Evolutionary conservation across 306 rosid genomes (phyloP).

Genomic region (Datisca glomerata): DNA sequence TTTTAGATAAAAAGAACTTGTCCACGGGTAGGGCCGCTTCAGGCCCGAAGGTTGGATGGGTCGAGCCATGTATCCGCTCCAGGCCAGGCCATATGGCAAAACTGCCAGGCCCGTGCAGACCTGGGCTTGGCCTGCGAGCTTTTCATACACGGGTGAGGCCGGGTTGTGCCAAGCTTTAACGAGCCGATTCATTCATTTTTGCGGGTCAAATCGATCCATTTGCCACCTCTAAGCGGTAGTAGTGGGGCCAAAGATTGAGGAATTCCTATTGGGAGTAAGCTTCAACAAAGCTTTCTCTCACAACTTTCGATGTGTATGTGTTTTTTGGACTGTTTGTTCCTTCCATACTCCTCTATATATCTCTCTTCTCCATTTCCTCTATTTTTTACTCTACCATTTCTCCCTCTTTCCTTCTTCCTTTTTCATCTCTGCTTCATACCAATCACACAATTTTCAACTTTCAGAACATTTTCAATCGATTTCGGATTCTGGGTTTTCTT

Average conservation of each 20-base stretch:
- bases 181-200: too few species aligned
- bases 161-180: too few species aligned
- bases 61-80: too few species aligned
- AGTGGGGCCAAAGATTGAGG: slow-evolving; percentile 36
- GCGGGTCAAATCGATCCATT: too few species aligned
- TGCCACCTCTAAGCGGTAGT: too few species aligned
- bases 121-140: too few species aligned
- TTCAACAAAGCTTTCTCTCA: slow-evolving; percentile 46
- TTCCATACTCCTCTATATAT: slow-evolving; percentile 29
- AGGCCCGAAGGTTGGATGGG: too few species aligned
- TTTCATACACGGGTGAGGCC: too few species aligned
- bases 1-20: too few species aligned
- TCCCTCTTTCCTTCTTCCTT: slow-evolving; percentile 3
- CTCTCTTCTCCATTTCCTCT: slow-evolving; percentile 5
- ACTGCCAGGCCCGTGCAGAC: too few species aligned
- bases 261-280: slow-evolving; percentile 53
- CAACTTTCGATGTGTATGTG: slow-evolving; percentile 69
- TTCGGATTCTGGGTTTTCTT: slow-evolving; percentile 16
- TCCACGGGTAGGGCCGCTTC: too few species aligned
- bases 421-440: slow-evolving; percentile 7
- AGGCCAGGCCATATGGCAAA: too few species aligned
- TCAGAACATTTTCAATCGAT: slow-evolving; percentile 8
- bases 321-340: slow-evolving; percentile 36
- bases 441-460: neutral
- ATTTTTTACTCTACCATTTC: slow-evolving; percentile 18